Conservation (phyloP, 331 rosid genomes). For the Prunus yedoensis region DNA sequence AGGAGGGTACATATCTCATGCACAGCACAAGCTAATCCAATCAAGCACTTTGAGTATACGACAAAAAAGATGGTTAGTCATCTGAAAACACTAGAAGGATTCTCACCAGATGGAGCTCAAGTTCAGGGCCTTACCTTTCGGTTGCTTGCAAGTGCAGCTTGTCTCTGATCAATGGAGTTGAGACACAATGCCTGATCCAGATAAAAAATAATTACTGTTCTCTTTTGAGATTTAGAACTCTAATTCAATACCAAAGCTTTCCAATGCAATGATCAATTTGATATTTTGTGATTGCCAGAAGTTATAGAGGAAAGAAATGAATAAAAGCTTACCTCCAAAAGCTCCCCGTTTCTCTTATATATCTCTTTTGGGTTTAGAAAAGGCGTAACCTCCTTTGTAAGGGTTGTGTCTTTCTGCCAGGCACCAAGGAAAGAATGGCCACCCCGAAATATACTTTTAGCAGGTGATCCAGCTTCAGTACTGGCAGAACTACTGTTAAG, state of each 20-base stretch:
- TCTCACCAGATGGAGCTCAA: conserved; percentile 19
- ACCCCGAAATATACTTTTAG: conserved; percentile 40
- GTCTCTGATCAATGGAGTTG: conserved; percentile 69
- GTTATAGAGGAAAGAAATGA: conserved; percentile 7
- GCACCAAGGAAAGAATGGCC: conserved; percentile 46
- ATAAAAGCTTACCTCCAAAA: conserved; percentile 70
- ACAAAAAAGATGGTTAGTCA: conserved; percentile 1
- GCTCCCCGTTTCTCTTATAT: conserved; percentile 89
- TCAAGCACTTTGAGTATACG: neutral
- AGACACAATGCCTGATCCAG: conserved; percentile 83
- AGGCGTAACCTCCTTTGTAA: conserved; percentile 23
- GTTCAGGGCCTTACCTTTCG: conserved; percentile 54
- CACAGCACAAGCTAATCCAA: conserved; percentile 1
- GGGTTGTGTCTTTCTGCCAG: conserved; percentile 52
- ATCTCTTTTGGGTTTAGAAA: conserved; percentile 72
- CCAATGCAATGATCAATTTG: conserved; percentile 1
- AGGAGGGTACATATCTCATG: neutral
- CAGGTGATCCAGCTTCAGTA: conserved; percentile 49
- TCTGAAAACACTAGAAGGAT: neutral
- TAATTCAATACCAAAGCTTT: neutral
- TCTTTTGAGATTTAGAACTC: neutral
- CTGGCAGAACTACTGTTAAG: conserved; percentile 32
- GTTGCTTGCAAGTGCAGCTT: conserved; percentile 85
- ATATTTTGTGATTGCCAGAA: neutral
- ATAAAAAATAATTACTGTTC: conserved; percentile 33